Conservation (phyloP, 1,284 basidiomycete genomes). For the Moniliophthora roreri region DNA sequence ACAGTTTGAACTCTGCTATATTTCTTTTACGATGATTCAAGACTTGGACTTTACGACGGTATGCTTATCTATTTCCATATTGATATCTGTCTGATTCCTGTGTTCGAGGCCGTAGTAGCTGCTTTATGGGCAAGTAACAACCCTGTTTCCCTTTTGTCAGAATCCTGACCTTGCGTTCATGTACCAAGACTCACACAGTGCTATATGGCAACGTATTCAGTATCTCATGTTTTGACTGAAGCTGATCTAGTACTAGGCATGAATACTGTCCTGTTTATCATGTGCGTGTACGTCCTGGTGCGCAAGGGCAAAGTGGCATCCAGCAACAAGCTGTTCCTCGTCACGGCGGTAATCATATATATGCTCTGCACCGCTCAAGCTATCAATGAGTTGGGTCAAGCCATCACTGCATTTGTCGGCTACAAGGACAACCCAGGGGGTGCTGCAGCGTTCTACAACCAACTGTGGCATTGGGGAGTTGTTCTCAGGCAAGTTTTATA, state of each 20-base stretch:
- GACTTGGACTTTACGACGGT: too few relatives aligned
- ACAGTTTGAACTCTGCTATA: too few relatives aligned
- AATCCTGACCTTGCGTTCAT: too few relatives aligned
- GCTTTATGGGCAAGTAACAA: too few relatives aligned
- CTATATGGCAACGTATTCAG: too few relatives aligned
- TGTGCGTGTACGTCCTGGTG: neutral
- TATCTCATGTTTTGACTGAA: constrained; percentile 27
- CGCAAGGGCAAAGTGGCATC: too few relatives aligned
- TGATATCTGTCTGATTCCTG: too few relatives aligned
- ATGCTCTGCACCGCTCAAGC: constrained; percentile 11
- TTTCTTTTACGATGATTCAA: too few relatives aligned
- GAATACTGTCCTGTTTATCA: neutral
- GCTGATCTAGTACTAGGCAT: constrained; percentile 24
- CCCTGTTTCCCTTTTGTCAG: too few relatives aligned
- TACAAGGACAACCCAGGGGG: constrained; percentile 1
- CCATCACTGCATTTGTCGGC: constrained; percentile 9
- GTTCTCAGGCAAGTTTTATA: constrained; percentile 14
- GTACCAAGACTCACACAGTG: too few relatives aligned
- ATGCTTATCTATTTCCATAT: too few relatives aligned
- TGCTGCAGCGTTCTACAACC: constrained; percentile 6
- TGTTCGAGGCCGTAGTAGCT: too few relatives aligned
- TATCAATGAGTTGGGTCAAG: constrained; percentile 4
- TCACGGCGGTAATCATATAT: constrained; percentile 12
- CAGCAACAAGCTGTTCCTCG: constrained; percentile 7
- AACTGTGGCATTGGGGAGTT: constrained; percentile 10